phyloP scores from a whole-genome alignment of 805 yeast genomes.

The Nakazawaea ambrosiae region DNA sequence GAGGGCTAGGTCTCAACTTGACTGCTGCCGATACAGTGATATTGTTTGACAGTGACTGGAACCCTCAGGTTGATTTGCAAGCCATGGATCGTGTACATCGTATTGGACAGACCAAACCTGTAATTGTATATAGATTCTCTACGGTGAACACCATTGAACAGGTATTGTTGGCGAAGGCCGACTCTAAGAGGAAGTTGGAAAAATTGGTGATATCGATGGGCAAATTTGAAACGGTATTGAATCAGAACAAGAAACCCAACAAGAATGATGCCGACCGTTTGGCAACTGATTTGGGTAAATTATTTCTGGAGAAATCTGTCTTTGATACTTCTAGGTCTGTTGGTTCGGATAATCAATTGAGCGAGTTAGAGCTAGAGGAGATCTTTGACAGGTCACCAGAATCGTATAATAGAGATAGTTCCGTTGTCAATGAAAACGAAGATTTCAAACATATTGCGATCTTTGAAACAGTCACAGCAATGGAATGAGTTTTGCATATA shows the following conservation, averaged over 20 bases:
- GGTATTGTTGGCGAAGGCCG: constrained; percentile 69
- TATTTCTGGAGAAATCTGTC: constrained; percentile 30
- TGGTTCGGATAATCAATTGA: constrained; percentile 19
- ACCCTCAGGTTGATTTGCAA: constrained; percentile 93
- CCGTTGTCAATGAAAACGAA: neutral
- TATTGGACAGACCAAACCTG: constrained; percentile 85
- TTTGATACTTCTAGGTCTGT: constrained; percentile 13
- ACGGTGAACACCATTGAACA: constrained; percentile 80
- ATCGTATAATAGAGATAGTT: constrained; percentile 29
- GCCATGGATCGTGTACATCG: constrained; percentile 96
- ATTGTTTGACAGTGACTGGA: constrained; percentile 92
- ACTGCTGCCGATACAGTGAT: constrained; percentile 87
- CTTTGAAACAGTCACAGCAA: constrained; percentile 7
- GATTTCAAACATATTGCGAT: constrained; percentile 5
- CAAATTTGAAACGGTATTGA: constrained; percentile 37
- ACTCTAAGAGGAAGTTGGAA: constrained; percentile 73
- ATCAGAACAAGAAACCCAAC: constrained; percentile 6
- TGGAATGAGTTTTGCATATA: no score
- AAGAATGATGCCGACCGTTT: constrained; percentile 18
- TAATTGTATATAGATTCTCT: constrained; percentile 71
- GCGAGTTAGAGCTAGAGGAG: constrained; percentile 38
- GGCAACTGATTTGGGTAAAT: constrained; percentile 32
- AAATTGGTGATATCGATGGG: constrained; percentile 68
- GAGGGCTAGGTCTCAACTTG: constrained; percentile 87
- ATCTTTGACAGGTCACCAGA: constrained; percentile 39